Base-by-base conservation (phyloP, 1,284 basidiomycete genomes). In the Ustilago nuda region DNA sequence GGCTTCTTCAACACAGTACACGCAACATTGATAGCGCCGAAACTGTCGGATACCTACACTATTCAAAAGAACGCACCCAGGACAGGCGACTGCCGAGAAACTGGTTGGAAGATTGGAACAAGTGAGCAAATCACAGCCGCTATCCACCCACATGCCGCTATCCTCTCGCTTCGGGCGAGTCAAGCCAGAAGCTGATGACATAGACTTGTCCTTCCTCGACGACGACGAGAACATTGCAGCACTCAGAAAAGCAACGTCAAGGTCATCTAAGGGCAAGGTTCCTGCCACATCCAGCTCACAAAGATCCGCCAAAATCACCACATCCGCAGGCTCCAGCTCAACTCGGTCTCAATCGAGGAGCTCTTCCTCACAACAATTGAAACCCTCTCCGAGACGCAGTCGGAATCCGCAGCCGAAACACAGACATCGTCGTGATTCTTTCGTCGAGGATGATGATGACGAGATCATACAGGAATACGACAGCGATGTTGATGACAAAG, bases 141-240 rank as follows among this genome's bases (percentile, higher is more conserved):
- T 27, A 27, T 9, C 13, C 8, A 8, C 30, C 48, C 33, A 12
- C 12, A 73, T 65, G 69, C 59, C 63, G 15, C 39, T 60, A 1
- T n/a, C 36, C 2, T 55, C 58, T 17, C 66, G 58, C 48, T 33
- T 54, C 23, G 8, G n/a, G 33, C 61, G 55, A 13, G 4, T n/a
- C 27, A 62, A 62, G 54, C 19, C 43, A 23, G 62, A 67, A 17
- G 9, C 55, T 45, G 66, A 62, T 30, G 58, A 59, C 2, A 69
- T 74, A 37, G 66, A 69, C 35, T 60, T 74, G 2, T 69, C 72
- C 32, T 74, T 74, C 39, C 50, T 74, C 36, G 17, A 51, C 15
- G 61, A 61, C 15, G 72, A 75, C 43, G 67, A 75, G 36, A 67
- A 66, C 35, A 66, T 70, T 13, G 56, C 45, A 7, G 35, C 65